Evolutionary conservation across 2,329 filamentous ascomycete species (phyloP).

Genomic region (Alternaria rosae): DNA sequence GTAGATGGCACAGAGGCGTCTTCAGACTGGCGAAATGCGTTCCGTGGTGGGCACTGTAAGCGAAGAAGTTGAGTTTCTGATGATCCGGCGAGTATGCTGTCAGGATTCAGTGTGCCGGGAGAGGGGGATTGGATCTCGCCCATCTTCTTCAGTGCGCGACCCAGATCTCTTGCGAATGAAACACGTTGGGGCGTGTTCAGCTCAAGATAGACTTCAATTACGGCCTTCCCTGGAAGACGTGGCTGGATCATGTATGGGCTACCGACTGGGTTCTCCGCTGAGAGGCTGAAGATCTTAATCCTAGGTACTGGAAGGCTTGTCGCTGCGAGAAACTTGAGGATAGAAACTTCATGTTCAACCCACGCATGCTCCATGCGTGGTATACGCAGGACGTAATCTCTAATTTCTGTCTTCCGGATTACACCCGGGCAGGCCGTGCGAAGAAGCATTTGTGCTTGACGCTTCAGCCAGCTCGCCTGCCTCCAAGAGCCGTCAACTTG

Average conservation of each 20-base stretch:
- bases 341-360: background rate
- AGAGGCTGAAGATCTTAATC: background rate
- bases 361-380: background rate
- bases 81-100: background rate
- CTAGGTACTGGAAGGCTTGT: background rate
- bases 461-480: background rate
- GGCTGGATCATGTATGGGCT: background rate
- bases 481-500: rapidly evolving
- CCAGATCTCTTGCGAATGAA: background rate
- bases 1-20: background rate
- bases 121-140: background rate
- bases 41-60: background rate
- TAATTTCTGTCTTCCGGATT: background rate
- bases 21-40: background rate
- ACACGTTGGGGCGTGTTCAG: rapidly evolving
- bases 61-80: rapidly evolving
- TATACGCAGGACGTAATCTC: background rate
- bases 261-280: background rate
- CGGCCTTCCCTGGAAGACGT: background rate
- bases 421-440: background rate
- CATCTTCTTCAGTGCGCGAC: background rate
- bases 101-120: background rate
- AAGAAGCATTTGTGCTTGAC: background rate
- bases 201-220: background rate
- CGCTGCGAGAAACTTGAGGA: background rate